phyloP scores from a whole-genome alignment of 768 basidiomycete species.

The Lactarius evosmus region DNA sequence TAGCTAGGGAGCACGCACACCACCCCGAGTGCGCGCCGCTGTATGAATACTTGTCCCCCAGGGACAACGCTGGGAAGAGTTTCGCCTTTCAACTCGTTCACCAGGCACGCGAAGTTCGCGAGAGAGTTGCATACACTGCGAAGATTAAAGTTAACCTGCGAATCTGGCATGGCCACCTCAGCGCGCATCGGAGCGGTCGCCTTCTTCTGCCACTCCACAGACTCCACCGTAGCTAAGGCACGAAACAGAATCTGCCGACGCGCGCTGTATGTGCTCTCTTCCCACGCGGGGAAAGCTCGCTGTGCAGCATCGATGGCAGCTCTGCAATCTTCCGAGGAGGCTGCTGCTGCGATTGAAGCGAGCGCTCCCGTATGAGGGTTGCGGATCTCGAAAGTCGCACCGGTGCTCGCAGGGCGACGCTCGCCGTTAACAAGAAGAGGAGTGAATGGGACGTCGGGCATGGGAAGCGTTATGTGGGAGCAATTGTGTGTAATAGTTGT shows the following conservation, averaged over 20 bases:
- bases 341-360: conserved; percentile 47
- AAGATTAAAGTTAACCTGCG: conserved; percentile 32
- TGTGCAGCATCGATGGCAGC: conserved; percentile 22
- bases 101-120: conserved; percentile 36
- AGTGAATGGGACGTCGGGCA: conserved; percentile 4
- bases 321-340: conserved; percentile 34
- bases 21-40: conserved; percentile 50
- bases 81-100: conserved; percentile 43
- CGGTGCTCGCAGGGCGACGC: conserved; percentile 36
- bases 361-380: conserved; percentile 43
- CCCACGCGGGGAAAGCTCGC: conserved; percentile 24
- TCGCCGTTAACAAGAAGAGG: conserved; percentile 45
- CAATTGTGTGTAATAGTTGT: too few relatives aligned
- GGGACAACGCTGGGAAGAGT: conserved; percentile 43
- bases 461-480: not conserved
- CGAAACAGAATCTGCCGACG: conserved; percentile 20
- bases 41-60: conserved; percentile 44
- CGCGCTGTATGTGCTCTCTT: conserved; percentile 2
- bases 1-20: conserved; percentile 38
- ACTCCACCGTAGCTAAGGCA: conserved; percentile 6
- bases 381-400: conserved; percentile 44
- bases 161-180: conserved; percentile 9
- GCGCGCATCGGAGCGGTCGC: not conserved
- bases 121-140: conserved; percentile 31
- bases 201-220: conserved; percentile 19